Conservation (phyloP, 1,284 basidiomycete genomes). For the Schizophyllum amplum region DNA sequence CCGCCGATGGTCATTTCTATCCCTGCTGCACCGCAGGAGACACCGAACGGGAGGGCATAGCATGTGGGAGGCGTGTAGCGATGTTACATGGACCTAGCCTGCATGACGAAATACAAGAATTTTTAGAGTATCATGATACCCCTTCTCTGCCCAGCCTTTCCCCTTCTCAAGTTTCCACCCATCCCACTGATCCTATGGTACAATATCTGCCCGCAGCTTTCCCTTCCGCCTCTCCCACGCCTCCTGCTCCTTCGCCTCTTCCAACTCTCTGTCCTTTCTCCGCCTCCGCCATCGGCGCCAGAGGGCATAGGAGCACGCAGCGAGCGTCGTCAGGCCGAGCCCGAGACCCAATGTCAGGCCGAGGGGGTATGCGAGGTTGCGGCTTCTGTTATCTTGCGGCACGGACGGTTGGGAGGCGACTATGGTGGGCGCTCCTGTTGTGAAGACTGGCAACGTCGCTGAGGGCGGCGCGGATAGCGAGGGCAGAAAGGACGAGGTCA, state of each 20-base stretch:
- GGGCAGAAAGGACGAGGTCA: neutral
- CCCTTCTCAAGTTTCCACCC: too few species aligned
- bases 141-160: too few species aligned
- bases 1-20: neutral
- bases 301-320: neutral
- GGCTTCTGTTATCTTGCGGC: neutral
- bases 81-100: too few species aligned
- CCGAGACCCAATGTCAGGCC: neutral
- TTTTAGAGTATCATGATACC: too few species aligned
- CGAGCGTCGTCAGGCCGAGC: neutral
- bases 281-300: neutral
- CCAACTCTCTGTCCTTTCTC: neutral
- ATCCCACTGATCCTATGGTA: neutral
- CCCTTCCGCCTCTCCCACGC: neutral
- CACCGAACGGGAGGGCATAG: neutral
- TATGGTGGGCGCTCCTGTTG: neutral
- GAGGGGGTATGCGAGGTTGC: neutral
- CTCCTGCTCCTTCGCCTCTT: neutral
- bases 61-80: too few species aligned
- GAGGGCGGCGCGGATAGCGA: neutral
- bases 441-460: neutral
- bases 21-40: neutral
- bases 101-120: too few species aligned
- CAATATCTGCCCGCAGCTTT: neutral
- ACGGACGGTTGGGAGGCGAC: neutral